Base-by-base conservation (phyloP, 495 filamentous ascomycete genomes). In the Aspergillus bridgeri region DNA sequence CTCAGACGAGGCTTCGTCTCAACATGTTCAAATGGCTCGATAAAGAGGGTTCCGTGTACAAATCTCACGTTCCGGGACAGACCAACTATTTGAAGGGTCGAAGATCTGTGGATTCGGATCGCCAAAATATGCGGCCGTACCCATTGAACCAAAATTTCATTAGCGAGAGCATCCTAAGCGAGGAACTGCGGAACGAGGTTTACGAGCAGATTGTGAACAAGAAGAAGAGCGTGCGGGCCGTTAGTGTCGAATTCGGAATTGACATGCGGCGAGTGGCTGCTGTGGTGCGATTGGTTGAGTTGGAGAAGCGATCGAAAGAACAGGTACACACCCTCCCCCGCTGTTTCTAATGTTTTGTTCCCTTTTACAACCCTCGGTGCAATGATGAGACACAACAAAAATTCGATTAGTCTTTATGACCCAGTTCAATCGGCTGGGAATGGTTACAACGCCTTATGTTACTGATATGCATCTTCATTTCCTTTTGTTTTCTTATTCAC, bases 361-460 rank as follows among this genome's bases (percentile, higher is more conserved):
- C 33, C 24, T 25, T 47, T 24, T 20, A 52, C 38, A 48, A 42
- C 53, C 52, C 56, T 44, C 53, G 44, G 55, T 65, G 46, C 54
- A 71, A 86, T 87, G 87, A 87, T 86, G 88, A 90, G 79, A 69
- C 61, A 83, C 81, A 52, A 83, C 82, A 85, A 86, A 79, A 81
- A 78, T 79, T 87, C 92, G 93, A 97, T 98, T 96, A 96, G 93
- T 97, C 93, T 97, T 93, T 80, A 97, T 96, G 93, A 97, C 91
- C 84, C 72, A 69, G 58, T 69, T 63, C 19, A 52, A 42, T 48
- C 57, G 52, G 43, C 65, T 64, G 71, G 65, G 71, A 65, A 84
- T 91, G 88, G 84, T 90, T 90, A 91, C 74, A 85, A 80, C 79
- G 69, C 60, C 60, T 61, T 61, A 62, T 64, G 48, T 66, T 50